These are phyloP conservation scores for Chloranthus sessilifolius DNA, from an alignment of 164 flowering plant genomes.

Conservation along the genomic window DNA sequence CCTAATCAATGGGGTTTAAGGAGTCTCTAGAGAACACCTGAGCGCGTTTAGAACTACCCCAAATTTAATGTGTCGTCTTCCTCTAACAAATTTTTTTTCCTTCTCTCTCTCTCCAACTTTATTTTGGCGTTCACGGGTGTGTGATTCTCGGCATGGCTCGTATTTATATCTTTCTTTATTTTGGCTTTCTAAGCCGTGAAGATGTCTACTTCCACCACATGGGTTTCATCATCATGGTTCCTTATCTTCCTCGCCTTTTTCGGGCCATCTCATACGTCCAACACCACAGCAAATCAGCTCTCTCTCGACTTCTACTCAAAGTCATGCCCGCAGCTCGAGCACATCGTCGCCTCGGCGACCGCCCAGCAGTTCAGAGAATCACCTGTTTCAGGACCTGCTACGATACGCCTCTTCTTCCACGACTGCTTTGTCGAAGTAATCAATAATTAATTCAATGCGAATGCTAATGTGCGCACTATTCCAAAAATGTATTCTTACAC, in stretches of 20 bases:
- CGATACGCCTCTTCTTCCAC: conserved; percentile 96
- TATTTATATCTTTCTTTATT: background rate
- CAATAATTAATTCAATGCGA: background rate
- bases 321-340: conserved; percentile 78
- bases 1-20: too few species aligned
- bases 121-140: conserved; percentile 11
- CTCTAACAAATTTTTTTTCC: too few species aligned
- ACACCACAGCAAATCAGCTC: conserved; percentile 30
- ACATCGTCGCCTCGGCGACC: conserved; percentile 60
- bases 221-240: conserved; percentile 6
- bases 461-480: too few species aligned
- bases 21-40: too few species aligned
- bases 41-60: too few species aligned
- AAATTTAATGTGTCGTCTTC: too few species aligned
- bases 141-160: too few species aligned
- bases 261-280: background rate
- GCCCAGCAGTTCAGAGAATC: conserved; percentile 50
- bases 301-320: conserved; percentile 54
- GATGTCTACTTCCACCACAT: conserved; percentile 15
- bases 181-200: background rate
- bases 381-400: conserved; percentile 72
- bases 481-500: too few species aligned
- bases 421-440: conserved; percentile 91
- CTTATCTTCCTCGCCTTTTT: conserved; percentile 7
- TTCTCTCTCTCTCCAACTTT: too few species aligned